phyloP scores from a whole-genome alignment of 73 alveolate species.

The Stentor roeselii region DNA sequence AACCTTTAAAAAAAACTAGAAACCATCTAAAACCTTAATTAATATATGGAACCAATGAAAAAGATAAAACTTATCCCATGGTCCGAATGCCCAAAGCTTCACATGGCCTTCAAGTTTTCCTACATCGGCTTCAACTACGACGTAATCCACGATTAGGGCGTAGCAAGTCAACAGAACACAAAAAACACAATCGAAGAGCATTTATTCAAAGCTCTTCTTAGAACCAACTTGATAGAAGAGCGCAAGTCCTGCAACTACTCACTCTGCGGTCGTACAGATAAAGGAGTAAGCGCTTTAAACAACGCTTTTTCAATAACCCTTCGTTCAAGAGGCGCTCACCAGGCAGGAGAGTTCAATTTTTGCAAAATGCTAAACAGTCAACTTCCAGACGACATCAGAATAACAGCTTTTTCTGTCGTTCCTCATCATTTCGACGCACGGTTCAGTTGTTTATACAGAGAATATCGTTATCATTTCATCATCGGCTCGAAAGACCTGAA shows the following conservation, averaged over 20 bases:
- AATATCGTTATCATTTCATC: conserved; percentile 78
- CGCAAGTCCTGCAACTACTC: conserved; percentile 34
- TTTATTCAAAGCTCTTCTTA: neutral
- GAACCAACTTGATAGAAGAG: neutral
- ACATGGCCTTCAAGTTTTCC: neutral
- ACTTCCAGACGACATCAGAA: neutral
- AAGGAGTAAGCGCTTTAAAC: conserved; percentile 87
- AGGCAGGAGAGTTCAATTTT: neutral
- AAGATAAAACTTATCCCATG: neutral
- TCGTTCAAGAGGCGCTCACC: conserved; percentile 49
- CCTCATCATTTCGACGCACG: conserved; percentile 88
- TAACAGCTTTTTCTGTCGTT: conserved; percentile 57
- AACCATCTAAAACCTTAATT: no score
- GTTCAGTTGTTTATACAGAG: conserved; percentile 84
- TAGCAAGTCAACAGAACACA: neutral
- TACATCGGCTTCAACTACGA: neutral
- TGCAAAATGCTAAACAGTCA: neutral
- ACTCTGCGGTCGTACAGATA: conserved; percentile 88
- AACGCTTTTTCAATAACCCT: conserved; percentile 65
- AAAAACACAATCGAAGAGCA: neutral
- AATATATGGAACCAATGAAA: neutral
- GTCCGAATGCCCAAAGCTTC: neutral
- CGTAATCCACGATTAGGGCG: neutral
- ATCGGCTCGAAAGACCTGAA: conserved; percentile 57
- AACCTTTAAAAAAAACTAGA: no score